These are phyloP conservation scores for Ambrosia trifida DNA, from an alignment of 129 eudicot genomes.

Conservation along the genomic window DNA sequence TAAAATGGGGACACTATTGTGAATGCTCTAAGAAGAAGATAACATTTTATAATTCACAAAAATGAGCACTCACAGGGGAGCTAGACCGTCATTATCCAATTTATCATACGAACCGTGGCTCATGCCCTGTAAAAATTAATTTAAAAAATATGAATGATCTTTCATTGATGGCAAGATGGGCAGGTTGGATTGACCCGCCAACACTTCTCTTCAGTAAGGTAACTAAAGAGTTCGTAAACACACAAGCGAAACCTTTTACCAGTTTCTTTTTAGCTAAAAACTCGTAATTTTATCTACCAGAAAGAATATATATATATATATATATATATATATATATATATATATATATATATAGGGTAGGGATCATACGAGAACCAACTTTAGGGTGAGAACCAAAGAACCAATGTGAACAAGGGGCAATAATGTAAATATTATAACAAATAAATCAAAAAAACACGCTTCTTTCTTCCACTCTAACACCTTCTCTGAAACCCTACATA, in stretches of 20 bases:
- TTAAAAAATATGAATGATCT: background rate
- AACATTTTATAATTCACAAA: background rate
- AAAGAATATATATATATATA: background rate
- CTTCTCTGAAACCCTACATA: no score
- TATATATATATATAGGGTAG: no score
- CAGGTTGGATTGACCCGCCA: background rate
- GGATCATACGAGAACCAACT: no score
- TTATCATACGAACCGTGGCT: conserved; percentile 16
- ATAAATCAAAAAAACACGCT: no score
- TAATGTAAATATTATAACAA: no score
- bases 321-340: no score
- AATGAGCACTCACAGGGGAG: conserved; percentile 7
- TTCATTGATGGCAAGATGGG: background rate
- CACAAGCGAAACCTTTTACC: background rate
- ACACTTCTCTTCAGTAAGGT: background rate
- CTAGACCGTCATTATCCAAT: conserved; percentile 15
- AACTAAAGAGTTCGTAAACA: background rate
- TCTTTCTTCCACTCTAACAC: no score
- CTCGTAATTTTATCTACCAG: background rate
- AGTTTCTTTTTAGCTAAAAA: background rate
- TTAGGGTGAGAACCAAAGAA: no score
- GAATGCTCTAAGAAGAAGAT: background rate
- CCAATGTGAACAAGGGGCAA: no score
- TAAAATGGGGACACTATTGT: no score
- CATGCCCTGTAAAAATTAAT: conserved; percentile 1